Base-by-base conservation (phyloP, 2,329 filamentous ascomycete genomes). In the Raffaelea deltoideospora region DNA sequence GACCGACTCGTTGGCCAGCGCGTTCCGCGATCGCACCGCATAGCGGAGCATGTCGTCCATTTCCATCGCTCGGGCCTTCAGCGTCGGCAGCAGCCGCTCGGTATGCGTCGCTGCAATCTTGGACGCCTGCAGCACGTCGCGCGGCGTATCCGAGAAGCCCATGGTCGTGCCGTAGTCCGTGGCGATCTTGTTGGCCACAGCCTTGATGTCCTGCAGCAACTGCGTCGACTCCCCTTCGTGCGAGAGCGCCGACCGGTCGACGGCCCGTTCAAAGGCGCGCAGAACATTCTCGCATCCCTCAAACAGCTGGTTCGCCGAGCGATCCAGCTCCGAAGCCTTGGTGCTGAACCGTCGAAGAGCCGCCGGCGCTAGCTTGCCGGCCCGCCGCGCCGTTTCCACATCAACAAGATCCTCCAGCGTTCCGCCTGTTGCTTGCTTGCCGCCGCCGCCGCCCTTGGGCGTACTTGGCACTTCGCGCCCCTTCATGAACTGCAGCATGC, bases 81-180 rank as follows among this genome's bases (percentile, higher is more conserved):
- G 54, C 38, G 58, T 74, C 2, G 75, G 74, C 11, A 79, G 56
- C 13, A 76, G 57, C 29, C 69, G 65, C 46, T 75, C 72, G 0
- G 74, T 79, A 46, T 79, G 75, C 17, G 69, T 68, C 5, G 67
- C 68, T 7, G 75, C 75, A 27, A 69, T 72, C 49, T 74, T 77
- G 17, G 75, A 78, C 8, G 68, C 72, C 47, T 76, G 72, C 1
- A 66, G 60, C 14, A 76, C 50, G 44, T 75, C 73, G 27, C 64
- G 61, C 46, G 76, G 62, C 29, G 76, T 76, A 44, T 73, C 72
- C 1, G 73, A n/a, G 28, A n/a, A 8, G 28, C 15, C 15, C 31
- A 85, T 62, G 10, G 85, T 74, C 45, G 83, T 78, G 46, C 86
- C 79, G 50, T 85, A 83, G 55, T 96, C 90, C 6, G 79, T 82